Evolutionary conservation across 1,139 yeast species (phyloP).

Genomic region (Trichomonascaceae sp.): DNA sequence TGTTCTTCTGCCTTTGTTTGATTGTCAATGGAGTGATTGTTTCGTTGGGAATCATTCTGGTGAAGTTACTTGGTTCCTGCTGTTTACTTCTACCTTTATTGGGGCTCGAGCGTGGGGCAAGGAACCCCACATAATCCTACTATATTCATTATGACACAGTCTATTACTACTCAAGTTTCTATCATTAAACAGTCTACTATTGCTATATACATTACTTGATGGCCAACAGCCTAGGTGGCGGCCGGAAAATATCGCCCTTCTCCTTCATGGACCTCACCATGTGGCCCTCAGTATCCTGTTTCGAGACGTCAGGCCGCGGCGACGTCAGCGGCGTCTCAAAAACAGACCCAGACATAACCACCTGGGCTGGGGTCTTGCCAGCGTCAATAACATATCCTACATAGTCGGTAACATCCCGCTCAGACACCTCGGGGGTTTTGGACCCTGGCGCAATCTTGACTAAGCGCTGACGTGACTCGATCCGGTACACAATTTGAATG

Average conservation of each 20-base stretch:
- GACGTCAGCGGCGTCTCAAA: conserved; percentile 41
- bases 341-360: conserved; percentile 64
- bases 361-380: conserved; percentile 40
- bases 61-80: too few species aligned
- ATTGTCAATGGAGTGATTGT: too few species aligned
- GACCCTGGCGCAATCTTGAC: conserved; percentile 29
- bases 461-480: conserved; percentile 61
- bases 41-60: too few species aligned
- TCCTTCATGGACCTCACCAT: conserved; percentile 26
- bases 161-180: too few species aligned
- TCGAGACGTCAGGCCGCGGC: conserved; percentile 25
- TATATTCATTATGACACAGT: too few species aligned
- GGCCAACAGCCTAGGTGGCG: conserved; percentile 14
- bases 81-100: too few species aligned
- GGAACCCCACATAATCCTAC: too few species aligned
- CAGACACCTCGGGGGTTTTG: conserved; percentile 31
- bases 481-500: conserved; percentile 65
- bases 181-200: too few species aligned
- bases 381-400: conserved; percentile 70
- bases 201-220: conserved; percentile 1
- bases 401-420: conserved; percentile 56
- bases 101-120: too few species aligned
- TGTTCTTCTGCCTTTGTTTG: too few species aligned
- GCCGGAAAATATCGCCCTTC: conserved; percentile 29
- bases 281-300: conserved; percentile 15